Conservation (phyloP, 2,329 filamentous ascomycete species). For the Aspergillus brasiliensis region DNA sequence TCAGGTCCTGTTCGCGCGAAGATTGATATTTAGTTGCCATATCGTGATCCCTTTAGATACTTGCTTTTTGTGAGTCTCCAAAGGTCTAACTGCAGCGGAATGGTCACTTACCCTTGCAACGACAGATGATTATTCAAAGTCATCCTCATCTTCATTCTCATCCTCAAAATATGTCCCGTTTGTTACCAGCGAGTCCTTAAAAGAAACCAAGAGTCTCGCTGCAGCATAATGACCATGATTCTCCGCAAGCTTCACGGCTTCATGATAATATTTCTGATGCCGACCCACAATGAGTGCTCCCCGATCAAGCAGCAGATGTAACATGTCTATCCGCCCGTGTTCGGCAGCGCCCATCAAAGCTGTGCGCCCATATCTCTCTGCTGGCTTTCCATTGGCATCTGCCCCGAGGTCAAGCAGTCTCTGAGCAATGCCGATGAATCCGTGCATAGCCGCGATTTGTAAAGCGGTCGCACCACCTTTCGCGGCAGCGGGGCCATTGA, state of each 20-base stretch:
- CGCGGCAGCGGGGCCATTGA: not conserved
- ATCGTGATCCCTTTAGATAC: too few relatives aligned
- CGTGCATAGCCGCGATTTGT: slow-evolving; percentile 29
- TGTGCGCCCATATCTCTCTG: slow-evolving; percentile 24
- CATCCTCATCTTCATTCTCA: too few relatives aligned
- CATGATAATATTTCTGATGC: slow-evolving; percentile 12
- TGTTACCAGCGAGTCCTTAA: not conserved
- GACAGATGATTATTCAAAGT: rapidly evolving
- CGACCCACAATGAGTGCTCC: slow-evolving; percentile 19
- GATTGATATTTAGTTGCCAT: too few relatives aligned
- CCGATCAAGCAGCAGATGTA: slow-evolving; percentile 30
- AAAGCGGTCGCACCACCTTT: slow-evolving; percentile 28
- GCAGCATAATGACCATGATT: slow-evolving; percentile 19
- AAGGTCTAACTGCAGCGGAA: too few relatives aligned
- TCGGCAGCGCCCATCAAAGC: slow-evolving; percentile 33
- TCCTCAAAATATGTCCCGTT: too few relatives aligned
- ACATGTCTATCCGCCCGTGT: slow-evolving; percentile 31
- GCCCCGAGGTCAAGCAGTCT: slow-evolving; percentile 23
- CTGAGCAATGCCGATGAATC: slow-evolving; percentile 25
- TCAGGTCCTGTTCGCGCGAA: too few relatives aligned
- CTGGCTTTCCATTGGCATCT: slow-evolving; percentile 23
- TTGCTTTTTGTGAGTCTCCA: too few relatives aligned
- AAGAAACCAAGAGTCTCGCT: slow-evolving; percentile 14
- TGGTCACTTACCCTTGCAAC: too few relatives aligned
- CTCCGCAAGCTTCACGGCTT: slow-evolving; percentile 20